phyloP scores from a whole-genome alignment of 768 basidiomycete species.

The Leucogyrophana mollusca region DNA sequence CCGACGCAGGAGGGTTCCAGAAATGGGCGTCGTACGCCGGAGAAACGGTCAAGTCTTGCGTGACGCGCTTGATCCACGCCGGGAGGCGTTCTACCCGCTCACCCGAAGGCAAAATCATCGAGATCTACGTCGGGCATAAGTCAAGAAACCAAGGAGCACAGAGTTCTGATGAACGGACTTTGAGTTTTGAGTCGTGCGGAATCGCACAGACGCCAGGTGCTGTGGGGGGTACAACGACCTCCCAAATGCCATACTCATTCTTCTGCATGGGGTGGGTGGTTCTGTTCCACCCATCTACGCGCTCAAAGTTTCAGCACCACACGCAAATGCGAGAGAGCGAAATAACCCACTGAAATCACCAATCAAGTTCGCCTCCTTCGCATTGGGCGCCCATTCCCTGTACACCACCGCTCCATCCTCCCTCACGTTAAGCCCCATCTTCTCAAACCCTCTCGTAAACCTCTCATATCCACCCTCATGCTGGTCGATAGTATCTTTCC shows the following conservation, averaged over 20 bases:
- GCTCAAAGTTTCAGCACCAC: slow-evolving; percentile 5
- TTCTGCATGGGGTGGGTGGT: slow-evolving; percentile 83
- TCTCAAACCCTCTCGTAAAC: slow-evolving; percentile 57
- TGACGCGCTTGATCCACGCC: slow-evolving; percentile 93
- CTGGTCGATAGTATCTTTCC: slow-evolving; percentile 73
- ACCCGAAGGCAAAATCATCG: slow-evolving; percentile 80
- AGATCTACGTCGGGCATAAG: slow-evolving; percentile 68
- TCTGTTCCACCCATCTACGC: slow-evolving; percentile 84
- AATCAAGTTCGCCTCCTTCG: slow-evolving; percentile 75
- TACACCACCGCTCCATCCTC: slow-evolving; percentile 72
- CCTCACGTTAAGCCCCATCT: slow-evolving; percentile 73
- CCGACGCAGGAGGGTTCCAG: slow-evolving; percentile 86
- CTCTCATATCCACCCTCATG: slow-evolving; percentile 81
- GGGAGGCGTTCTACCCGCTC: slow-evolving; percentile 89
- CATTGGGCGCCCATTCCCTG: slow-evolving; percentile 96
- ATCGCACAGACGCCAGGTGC: slow-evolving; percentile 75
- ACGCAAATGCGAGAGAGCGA: background rate
- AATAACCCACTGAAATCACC: slow-evolving; percentile 91
- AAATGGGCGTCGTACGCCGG: slow-evolving; percentile 96
- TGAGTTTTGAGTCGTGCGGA: slow-evolving; percentile 93
- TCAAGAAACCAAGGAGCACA: too few relatives aligned
- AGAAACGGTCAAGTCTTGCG: slow-evolving; percentile 87
- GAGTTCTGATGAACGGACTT: slow-evolving; percentile 58
- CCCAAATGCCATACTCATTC: slow-evolving; percentile 87
- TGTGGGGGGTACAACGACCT: slow-evolving; percentile 70